Evolutionary conservation across 352 stramenopile genomes (phyloP), one percentile per base, ranked within the genome.

Genomic region (Elongisporangium anandrum): DNA sequence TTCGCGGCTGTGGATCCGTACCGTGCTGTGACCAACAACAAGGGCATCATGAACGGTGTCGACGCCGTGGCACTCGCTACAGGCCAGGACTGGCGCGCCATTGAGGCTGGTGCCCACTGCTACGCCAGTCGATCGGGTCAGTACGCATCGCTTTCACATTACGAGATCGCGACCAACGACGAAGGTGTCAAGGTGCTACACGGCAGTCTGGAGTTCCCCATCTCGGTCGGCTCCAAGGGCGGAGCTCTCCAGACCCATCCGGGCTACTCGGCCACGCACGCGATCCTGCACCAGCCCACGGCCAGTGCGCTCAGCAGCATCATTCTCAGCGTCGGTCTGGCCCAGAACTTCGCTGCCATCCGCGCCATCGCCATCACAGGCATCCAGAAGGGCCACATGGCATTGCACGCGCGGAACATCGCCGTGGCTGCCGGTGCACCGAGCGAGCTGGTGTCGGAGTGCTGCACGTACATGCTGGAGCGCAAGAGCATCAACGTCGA

Each of bases 41-140:
- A 96, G 73, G 87, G 87, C 38, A 91, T 96, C 57, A 93, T 96
- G 81, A 96, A 96, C 60, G 87, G 85, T 45, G 73, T 96, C 16
- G 85, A 94, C 60, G 77, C 87, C 15, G 85, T 91, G 17, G 85
- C 85, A 41, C 60, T 96, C 6, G 87, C 87, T 4, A 93, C 84
- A 1, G 87, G 87, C 17, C 87, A 96, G 61, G 87, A 96, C 68
- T 96, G 76, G 79, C 81, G 87, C 4, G 87, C 87, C 8, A 89
- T 96, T 56, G 87, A 96, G 58, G 73, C 87, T 6, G 83, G 79
- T 10, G 85, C 85, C 2, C 87, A 96, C 70, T 93, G 81, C 58
- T 95, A 89, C 49, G 85, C 83, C 19, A 86, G 77, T 64, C 81
- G 85, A 24, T 87, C 77, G 15, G 85, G 85, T 1, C 81, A 89